Evolutionary conservation across 257 asterid species (phyloP), one percentile per base, ranked within the genome.

Genomic region (Solanum clarkiae): DNA sequence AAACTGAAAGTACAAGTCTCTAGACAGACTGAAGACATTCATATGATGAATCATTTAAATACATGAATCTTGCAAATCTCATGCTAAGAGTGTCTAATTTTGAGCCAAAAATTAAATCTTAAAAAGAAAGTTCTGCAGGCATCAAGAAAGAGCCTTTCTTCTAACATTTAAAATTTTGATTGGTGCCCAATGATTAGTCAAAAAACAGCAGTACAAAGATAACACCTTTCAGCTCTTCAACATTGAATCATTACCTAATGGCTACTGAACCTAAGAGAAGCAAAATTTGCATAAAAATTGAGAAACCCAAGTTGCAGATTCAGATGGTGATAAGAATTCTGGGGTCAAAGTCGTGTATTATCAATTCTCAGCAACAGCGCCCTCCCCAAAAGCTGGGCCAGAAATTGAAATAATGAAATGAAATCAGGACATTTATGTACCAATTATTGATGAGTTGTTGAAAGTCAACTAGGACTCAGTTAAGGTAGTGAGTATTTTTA

Each of bases 231-330:
- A 49, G n/a, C 45, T 24, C 82, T 8, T 17, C 45, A 49, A 22
- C 82, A 75, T 75, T 75, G 57, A 82, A 72, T 47, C 60, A 49
- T 47, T 22, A 47, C 44, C 82, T 77, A 29, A 75, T 1, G 70
- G 47, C 49, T 22, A 22, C 53, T 80, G 81, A 36, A 54, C 56
- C 66, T 59, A 26, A n/a, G 42, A 65, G 81, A 32, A 32, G 20
- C 71, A 49, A 77, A 82, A 69, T 53, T 42, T 24, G 55, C 45
- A 26, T 22, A 80, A 62, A 65, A 70, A 24, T 54, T 53, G 57
- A 86, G 51, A 70, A 84, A 70, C 63, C 87, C 84, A 81, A 24
- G 62, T 69, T 66, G 63, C 69, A 84, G 84, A 83, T 83, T 74
- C 81, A 69, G 80, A 44, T 68, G 66, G 36, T 84, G 89, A 70